Base-by-base conservation (phyloP, 148 eudicot species). In the Selenicereus undatus region DNA sequence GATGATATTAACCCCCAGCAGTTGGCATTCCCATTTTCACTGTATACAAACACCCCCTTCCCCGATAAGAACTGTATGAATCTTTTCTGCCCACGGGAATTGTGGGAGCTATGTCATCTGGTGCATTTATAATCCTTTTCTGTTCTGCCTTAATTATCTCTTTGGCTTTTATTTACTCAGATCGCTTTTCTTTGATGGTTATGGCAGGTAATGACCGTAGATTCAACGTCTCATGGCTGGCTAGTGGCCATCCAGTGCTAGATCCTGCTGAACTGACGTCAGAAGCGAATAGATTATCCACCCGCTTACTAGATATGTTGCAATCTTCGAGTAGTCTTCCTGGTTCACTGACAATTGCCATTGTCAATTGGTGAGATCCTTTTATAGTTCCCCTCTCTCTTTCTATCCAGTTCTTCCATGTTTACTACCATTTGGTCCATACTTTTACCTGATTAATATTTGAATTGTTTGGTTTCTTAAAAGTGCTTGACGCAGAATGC, bases 361-460 rank as follows among this genome's bases (percentile, higher is more conserved):
- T 88, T 82, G 90, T 96, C 85, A 92, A 93, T 83, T 90, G 99
- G 99, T 96, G 97, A 93, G 97, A 35, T 76, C 48, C 68, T n/a
- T 51, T 30, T 39, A 64, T 82, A 16, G 20, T 77, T 17, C 45
- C 16, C 27, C 62, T 36, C 32, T n/a, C 54, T 24, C 13, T 5
- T 22, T 30, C 45, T 2, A n/a, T 52, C 51, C 18, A 3, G 30
- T 35, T 51, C 27, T 39, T 77, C 17, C 52, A 20, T 3, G 62
- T 42, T 73, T 18, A 35, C 71, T 66, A 20, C 43, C 60, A n/a
- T 58, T 75, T 54, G 62, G 27, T 13, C 76, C 13, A 21, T 26
- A 70, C 22, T 20, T 21, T 17, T 51, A 51, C 32, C 2, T 68
- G 35, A 45, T 74, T 68, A 5, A 13, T 29, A 26, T 0, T 3